These are phyloP conservation scores for Candida xiaguanensis DNA, from an alignment of 805 yeast genomes.

Conservation along the genomic window DNA sequence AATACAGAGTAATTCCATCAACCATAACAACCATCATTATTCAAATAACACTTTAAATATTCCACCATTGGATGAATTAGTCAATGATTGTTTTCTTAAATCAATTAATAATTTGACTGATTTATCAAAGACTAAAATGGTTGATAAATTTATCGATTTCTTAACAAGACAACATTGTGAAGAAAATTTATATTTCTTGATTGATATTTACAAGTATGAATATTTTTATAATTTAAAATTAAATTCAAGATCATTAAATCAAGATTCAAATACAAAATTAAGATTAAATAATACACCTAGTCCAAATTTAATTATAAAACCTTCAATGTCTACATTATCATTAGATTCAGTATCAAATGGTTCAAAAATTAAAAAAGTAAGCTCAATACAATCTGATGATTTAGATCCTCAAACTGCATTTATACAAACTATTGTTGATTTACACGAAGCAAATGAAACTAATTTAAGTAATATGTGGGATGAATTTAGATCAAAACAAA, in stretches of 20 bases:
- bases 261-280: background rate
- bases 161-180: conserved; percentile 37
- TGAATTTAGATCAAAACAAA: conserved; percentile 11
- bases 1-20: background rate
- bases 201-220: conserved; percentile 46
- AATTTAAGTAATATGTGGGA: conserved; percentile 15
- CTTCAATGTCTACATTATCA: conserved; percentile 3
- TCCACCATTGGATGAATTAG: conserved; percentile 21
- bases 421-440: conserved; percentile 22
- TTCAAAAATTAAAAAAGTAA: background rate
- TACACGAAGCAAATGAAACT: conserved; percentile 9
- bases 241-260: background rate
- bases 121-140: conserved; percentile 14
- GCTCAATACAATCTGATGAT: conserved; percentile 16
- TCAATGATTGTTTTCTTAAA: conserved; percentile 30
- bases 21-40: conserved; percentile 1
- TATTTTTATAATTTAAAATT: conserved; percentile 32
- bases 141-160: conserved; percentile 27
- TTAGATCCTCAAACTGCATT: conserved; percentile 21
- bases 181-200: conserved; percentile 43
- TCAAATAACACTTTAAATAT: background rate
- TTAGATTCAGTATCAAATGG: background rate
- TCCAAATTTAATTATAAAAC: conserved; percentile 5
- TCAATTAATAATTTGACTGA: conserved; percentile 17
- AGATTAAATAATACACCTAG: conserved; percentile 10